Percentiles rank a stretch among this genome's conserved stretches.
phyloP scores from a whole-genome alignment of 208 protist genomes.

The Herpetomonas tarakana region DNA sequence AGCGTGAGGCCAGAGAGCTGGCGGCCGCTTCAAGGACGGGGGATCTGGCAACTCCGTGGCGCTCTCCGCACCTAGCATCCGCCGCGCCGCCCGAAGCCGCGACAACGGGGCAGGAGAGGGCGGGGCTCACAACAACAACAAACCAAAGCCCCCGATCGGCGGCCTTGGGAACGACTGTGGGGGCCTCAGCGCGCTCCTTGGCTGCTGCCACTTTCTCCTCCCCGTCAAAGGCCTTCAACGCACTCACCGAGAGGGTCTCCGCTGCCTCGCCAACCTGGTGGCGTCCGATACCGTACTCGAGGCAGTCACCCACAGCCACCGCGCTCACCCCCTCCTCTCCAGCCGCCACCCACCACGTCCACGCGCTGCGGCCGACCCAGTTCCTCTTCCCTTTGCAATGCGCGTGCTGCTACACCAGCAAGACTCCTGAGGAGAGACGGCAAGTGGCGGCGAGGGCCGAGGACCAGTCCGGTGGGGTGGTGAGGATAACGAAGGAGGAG shows the following conservation, averaged over 20 bases:
- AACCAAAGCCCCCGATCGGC: too few species aligned
- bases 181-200: too few species aligned
- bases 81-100: too few species aligned
- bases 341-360: conserved; percentile 11
- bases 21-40: neutral
- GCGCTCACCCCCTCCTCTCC: neutral
- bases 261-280: neutral
- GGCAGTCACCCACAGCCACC: conserved; percentile 8
- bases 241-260: neutral
- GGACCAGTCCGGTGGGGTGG: conserved; percentile 3
- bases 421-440: neutral
- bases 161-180: too few species aligned
- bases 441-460: neutral
- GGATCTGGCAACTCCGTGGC: neutral
- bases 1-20: neutral
- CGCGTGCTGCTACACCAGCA: conserved; percentile 10
- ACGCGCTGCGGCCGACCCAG: conserved; percentile 16
- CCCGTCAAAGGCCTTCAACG: neutral
- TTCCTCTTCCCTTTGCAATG: conserved; percentile 18
- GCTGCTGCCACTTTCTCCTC: too few species aligned
- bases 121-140: too few species aligned
- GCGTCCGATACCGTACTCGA: neutral
- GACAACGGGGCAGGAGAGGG: too few species aligned
- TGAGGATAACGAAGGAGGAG: conserved; percentile 3
- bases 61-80: too few species aligned